Evolutionary conservation across 352 stramenopile species (phyloP).

Genomic region (Peronospora belbahrii): DNA sequence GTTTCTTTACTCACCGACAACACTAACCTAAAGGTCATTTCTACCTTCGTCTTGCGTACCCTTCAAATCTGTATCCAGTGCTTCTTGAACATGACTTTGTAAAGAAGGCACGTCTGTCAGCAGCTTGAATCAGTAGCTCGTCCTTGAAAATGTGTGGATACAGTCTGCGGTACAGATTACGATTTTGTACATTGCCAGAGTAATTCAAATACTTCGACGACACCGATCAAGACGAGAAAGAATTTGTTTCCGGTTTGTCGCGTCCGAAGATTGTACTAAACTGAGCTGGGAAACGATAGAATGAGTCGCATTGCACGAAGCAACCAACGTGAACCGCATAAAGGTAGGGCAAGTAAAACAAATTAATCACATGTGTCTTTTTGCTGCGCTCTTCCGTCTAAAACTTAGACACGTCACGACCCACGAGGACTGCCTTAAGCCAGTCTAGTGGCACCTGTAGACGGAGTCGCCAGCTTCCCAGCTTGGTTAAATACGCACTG

Average conservation of each 20-base stretch:
- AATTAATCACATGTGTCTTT: background rate
- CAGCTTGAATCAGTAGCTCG: conserved; percentile 2
- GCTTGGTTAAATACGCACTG: conserved; percentile 94
- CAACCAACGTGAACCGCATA: conserved; percentile 9
- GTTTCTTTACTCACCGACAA: too few species aligned
- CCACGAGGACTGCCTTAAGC: conserved; percentile 95
- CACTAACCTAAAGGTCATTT: too few species aligned
- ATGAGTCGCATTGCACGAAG: background rate
- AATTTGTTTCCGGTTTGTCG: background rate
- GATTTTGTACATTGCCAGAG: background rate
- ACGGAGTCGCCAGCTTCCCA: conserved; percentile 89
- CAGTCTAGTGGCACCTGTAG: conserved; percentile 95
- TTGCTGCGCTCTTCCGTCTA: conserved; percentile 15
- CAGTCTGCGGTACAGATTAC: background rate
- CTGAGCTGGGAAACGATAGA: background rate
- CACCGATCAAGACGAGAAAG: conserved; percentile 1
- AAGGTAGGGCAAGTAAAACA: conserved; percentile 2
- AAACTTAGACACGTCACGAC: conserved; percentile 93
- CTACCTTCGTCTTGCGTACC: too few species aligned
- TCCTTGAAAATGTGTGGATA: background rate
- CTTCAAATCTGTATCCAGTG: conserved; percentile 5
- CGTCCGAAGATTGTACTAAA: background rate
- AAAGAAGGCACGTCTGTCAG: conserved; percentile 8
- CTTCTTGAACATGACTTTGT: conserved; percentile 17
- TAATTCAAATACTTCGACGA: background rate